A percentile compares a stretch with the other conserved stretches of the same genome.
These are phyloP conservation scores for Rubia tinctorum DNA, from an alignment of 305 asterid species.

Conservation along the genomic window DNA sequence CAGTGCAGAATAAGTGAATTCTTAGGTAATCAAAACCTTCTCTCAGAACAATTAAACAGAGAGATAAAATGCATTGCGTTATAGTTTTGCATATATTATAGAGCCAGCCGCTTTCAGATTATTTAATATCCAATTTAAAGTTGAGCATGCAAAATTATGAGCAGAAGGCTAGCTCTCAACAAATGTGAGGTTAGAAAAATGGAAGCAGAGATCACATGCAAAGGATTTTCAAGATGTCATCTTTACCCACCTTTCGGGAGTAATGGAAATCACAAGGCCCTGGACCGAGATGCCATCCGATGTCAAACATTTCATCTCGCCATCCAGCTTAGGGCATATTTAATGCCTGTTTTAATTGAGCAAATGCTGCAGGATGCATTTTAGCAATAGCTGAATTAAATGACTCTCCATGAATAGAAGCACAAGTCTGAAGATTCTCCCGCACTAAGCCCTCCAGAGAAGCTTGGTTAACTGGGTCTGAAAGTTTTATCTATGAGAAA, in stretches of 20 bases:
- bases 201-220: neutral
- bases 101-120: neutral
- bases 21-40: neutral
- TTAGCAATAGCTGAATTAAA: constrained; percentile 72
- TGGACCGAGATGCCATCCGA: constrained; percentile 9
- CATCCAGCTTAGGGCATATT: constrained; percentile 59
- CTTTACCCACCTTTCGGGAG: neutral
- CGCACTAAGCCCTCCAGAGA: constrained; percentile 76
- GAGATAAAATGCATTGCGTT: too few relatives aligned
- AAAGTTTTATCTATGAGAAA: constrained; percentile 62
- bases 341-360: constrained; percentile 81
- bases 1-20: neutral
- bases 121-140: neutral
- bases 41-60: neutral
- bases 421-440: constrained; percentile 88
- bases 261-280: constrained; percentile 10
- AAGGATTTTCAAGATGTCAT: neutral
- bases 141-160: neutral
- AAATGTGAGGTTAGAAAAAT: neutral
- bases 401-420: constrained; percentile 80
- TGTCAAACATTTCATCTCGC: neutral
- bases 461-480: constrained; percentile 78
- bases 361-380: constrained; percentile 81
- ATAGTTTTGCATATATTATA: neutral
- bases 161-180: neutral